A percentile compares a stretch with the other conserved stretches of the same genome.
Evolutionary conservation across 108 stramenopile species (phyloP).

Genomic region (Cyclotella sp.): DNA sequence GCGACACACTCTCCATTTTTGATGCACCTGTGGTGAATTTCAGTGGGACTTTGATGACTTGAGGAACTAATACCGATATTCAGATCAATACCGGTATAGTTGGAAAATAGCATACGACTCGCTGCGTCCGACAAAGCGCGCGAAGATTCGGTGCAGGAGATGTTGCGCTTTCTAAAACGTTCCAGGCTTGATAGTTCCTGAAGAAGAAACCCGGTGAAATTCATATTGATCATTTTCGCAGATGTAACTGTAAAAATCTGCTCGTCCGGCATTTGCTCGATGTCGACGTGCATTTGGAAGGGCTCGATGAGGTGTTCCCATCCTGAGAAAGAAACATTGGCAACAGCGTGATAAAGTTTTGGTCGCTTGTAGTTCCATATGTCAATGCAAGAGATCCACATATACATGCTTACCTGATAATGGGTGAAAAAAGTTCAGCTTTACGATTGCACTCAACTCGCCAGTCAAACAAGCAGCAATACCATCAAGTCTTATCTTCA

Average conservation of each 20-base stretch:
- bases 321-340: neutral
- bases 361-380: too few species aligned
- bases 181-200: constrained; percentile 62
- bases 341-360: neutral
- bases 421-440: constrained; percentile 66
- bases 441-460: constrained; percentile 48
- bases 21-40: neutral
- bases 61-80: neutral
- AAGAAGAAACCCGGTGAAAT: constrained; percentile 65
- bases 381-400: neutral
- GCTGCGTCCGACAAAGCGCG: neutral
- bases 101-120: constrained; percentile 9
- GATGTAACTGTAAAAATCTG: constrained; percentile 46
- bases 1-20: constrained; percentile 4
- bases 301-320: constrained; percentile 79
- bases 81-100: constrained; percentile 27
- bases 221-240: constrained; percentile 49
- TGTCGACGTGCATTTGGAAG: constrained; percentile 32
- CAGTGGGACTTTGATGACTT: neutral
- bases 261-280: constrained; percentile 81
- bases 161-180: constrained; percentile 13
- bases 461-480: constrained; percentile 72
- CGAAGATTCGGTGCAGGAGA: neutral
- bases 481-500: constrained; percentile 66
- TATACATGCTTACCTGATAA: constrained; percentile 29